phyloP scores from a whole-genome alignment of 2,329 filamentous ascomycete genomes.

The Helicocarpus griseus region DNA sequence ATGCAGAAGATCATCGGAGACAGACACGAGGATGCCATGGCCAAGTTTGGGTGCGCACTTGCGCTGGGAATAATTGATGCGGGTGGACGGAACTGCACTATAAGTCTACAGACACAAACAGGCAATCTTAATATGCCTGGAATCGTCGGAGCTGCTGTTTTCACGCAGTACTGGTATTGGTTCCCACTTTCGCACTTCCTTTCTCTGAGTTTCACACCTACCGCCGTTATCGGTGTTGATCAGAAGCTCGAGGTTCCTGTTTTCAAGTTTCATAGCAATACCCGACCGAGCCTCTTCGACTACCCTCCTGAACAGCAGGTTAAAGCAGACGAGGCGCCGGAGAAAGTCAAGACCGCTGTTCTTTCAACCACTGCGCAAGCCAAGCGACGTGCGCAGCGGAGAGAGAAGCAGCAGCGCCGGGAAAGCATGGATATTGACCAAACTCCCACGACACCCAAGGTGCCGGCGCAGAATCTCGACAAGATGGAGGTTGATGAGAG shows the following conservation, averaged over 20 bases:
- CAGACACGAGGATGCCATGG: constrained; percentile 97
- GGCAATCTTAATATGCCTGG: constrained; percentile 98
- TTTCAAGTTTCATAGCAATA: constrained; percentile 94
- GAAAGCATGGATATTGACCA: constrained; percentile 95
- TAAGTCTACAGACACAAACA: constrained; percentile 92
- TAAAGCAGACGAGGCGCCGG: constrained; percentile 85
- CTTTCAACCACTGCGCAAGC: constrained; percentile 95
- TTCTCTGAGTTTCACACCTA: constrained; percentile 91
- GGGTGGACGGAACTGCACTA: constrained; percentile 95
- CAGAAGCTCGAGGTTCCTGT: constrained; percentile 86
- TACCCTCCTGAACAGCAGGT: constrained; percentile 95
- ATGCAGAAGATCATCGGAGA: constrained; percentile 90
- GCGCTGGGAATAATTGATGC: constrained; percentile 96
- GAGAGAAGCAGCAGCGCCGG: constrained; percentile 77
- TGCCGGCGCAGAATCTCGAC: constrained; percentile 51
- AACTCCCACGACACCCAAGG: constrained; percentile 63
- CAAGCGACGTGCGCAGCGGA: constrained; percentile 86
- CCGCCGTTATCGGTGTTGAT: constrained; percentile 88
- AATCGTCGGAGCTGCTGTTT: constrained; percentile 95
- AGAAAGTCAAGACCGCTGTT: constrained; percentile 89
- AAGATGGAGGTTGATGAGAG: constrained; percentile 68
- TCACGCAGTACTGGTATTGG: constrained; percentile 99
- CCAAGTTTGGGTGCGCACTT: constrained; percentile 91
- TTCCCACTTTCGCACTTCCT: constrained; percentile 98
- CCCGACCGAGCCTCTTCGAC: constrained; percentile 89